Evolutionary conservation across 2,329 filamentous ascomycete genomes (phyloP).

Genomic region (Trichophyton benhamiae): DNA sequence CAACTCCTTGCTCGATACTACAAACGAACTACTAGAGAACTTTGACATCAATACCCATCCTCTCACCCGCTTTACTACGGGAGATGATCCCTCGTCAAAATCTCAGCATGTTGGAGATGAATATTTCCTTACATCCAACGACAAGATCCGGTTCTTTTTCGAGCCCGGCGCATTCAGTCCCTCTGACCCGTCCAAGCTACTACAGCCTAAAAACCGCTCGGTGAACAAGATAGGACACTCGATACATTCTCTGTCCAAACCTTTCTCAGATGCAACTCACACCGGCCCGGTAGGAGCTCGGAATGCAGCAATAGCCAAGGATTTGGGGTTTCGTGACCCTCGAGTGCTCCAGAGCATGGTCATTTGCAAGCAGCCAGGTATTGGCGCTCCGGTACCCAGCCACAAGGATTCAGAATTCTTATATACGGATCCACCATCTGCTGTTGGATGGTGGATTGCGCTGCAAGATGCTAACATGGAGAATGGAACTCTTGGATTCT

Average conservation of each 20-base stretch:
- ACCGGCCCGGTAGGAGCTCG: conserved; percentile 29
- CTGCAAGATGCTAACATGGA: conserved; percentile 76
- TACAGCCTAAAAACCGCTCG: conserved; percentile 67
- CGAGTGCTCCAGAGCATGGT: conserved; percentile 86
- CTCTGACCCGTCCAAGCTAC: conserved; percentile 48
- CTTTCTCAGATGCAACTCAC: conserved; percentile 49
- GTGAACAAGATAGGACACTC: conserved; percentile 85
- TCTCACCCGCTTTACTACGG: conserved; percentile 87
- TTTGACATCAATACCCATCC: conserved; percentile 78
- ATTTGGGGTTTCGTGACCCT: conserved; percentile 64
- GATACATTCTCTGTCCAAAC: conserved; percentile 55
- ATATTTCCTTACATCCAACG: conserved; percentile 82
- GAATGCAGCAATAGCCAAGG: conserved; percentile 54
- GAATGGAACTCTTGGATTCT: conserved; percentile 83
- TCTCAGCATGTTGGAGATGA: conserved; percentile 72
- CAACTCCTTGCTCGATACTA: conserved; percentile 58
- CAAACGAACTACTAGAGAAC: conserved; percentile 56
- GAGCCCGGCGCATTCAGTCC: conserved; percentile 73
- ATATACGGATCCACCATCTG: conserved; percentile 77
- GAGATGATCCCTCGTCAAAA: conserved; percentile 36
- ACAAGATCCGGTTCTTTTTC: conserved; percentile 95
- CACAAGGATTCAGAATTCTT: conserved; percentile 91
- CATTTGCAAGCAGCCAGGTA: conserved; percentile 96
- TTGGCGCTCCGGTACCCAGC: conserved; percentile 77
- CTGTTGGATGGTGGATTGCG: conserved; percentile 95